Evolutionary conservation across 257 asterid genomes (phyloP).

Genomic region (Solanum sitiens): DNA sequence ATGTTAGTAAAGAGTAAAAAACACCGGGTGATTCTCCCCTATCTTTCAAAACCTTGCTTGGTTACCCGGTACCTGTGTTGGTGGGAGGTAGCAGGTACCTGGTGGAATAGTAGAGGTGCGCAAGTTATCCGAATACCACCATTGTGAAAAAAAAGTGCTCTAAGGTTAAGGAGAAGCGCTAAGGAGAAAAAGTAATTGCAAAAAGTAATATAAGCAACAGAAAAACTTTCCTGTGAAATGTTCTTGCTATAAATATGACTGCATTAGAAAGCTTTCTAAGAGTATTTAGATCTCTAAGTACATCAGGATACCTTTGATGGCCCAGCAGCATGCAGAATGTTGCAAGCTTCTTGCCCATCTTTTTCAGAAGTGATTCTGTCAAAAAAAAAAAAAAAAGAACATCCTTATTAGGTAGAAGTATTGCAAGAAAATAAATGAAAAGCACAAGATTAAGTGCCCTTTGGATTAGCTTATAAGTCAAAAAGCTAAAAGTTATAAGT

Average conservation of each 20-base stretch:
- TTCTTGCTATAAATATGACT: background rate
- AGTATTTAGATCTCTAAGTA: conserved; percentile 4
- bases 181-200: background rate
- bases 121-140: background rate
- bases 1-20: background rate
- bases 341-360: conserved; percentile 96
- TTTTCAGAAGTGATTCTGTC: conserved; percentile 74
- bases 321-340: conserved; percentile 87
- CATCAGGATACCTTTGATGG: conserved; percentile 68
- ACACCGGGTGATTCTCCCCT: background rate
- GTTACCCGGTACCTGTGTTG: background rate
- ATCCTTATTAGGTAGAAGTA: background rate
- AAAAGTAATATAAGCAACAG: background rate
- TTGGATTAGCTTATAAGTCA: background rate
- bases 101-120: background rate
- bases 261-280: background rate
- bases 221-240: background rate
- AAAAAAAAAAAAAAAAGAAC: background rate
- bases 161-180: background rate
- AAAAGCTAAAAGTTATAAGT: background rate
- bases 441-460: background rate
- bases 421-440: background rate
- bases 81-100: background rate
- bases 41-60: background rate
- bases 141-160: background rate